A percentile compares a stretch with the other conserved stretches of the same genome.
phyloP scores from a whole-genome alignment of 2,329 filamentous ascomycete genomes.

The Geosmithia flava region DNA sequence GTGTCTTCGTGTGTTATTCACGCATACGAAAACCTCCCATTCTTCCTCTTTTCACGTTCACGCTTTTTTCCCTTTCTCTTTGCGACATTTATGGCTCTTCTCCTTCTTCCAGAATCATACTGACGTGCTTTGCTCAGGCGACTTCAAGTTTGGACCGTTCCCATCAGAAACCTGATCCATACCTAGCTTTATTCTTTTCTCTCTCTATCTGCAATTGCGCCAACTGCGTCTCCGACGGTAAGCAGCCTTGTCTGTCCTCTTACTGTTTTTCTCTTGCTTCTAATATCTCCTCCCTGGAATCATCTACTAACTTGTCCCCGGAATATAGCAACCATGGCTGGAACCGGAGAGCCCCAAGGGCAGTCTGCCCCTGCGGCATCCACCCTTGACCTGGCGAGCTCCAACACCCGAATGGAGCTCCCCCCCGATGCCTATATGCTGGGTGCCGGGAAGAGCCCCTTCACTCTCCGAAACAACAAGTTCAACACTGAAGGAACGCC shows the following conservation, averaged over 20 bases:
- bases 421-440: constrained; percentile 42
- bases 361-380: not conserved
- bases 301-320: not conserved
- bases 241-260: no score
- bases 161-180: no score
- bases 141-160: no score
- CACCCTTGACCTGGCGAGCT: constrained; percentile 15
- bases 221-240: no score
- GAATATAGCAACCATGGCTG: not conserved
- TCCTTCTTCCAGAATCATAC: no score
- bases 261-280: not conserved
- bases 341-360: no score
- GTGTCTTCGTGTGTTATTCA: no score
- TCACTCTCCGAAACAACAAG: constrained; percentile 18
- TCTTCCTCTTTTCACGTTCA: not conserved
- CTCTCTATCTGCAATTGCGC: no score
- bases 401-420: constrained; percentile 39
- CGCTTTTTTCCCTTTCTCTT: not conserved
- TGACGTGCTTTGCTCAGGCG: no score
- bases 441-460: constrained; percentile 18
- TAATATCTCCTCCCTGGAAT: not conserved
- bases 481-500: constrained; percentile 46
- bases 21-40: no score
- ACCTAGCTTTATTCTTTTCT: no score
- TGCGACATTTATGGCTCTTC: no score